Evolutionary conservation across 2,329 filamentous ascomycete species (phyloP).

Genomic region (Fusarium euwallaceae): DNA sequence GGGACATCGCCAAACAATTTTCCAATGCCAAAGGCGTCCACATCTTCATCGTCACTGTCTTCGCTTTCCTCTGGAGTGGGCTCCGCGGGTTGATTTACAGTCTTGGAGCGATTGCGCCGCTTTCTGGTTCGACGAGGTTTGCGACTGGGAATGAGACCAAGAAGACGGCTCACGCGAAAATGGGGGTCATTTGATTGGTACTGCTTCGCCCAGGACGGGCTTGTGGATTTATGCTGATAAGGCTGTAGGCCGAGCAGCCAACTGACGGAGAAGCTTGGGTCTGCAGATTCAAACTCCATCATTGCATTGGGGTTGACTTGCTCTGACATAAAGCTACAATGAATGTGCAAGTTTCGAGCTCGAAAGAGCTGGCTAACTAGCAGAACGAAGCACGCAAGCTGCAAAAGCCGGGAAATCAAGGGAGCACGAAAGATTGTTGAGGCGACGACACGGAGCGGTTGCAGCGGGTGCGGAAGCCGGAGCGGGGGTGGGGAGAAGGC

Average conservation of each 20-base stretch:
- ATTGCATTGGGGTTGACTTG: conserved; percentile 39
- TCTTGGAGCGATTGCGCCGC: conserved; percentile 35
- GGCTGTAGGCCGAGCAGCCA: conserved; percentile 48
- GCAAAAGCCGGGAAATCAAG: conserved; percentile 8
- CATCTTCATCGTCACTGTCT: conserved; percentile 25
- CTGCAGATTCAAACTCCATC: conserved; percentile 45
- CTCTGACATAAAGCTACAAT: conserved; percentile 38
- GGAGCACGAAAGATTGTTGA: conserved; percentile 18
- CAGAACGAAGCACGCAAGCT: conserved; percentile 11
- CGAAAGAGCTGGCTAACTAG: conserved; percentile 24
- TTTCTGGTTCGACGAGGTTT: conserved; percentile 39
- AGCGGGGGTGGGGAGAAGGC: conserved; percentile 34
- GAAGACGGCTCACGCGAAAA: conserved; percentile 48
- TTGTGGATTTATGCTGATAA: conserved; percentile 36
- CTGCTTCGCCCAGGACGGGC: conserved; percentile 43
- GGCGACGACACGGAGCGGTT: conserved; percentile 9
- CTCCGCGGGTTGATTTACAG: conserved; percentile 23
- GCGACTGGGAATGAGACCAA: conserved; percentile 45
- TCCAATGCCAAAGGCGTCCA: conserved; percentile 39
- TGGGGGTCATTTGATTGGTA: conserved; percentile 45
- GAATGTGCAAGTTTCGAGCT: conserved; percentile 29
- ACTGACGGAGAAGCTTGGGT: conserved; percentile 48
- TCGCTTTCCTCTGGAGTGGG: conserved; percentile 20
- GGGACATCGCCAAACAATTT: conserved; percentile 42
- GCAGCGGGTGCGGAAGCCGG: conserved; percentile 31